phyloP scores from a whole-genome alignment of 441 rosid genomes.

The Lepidium campestre region DNA sequence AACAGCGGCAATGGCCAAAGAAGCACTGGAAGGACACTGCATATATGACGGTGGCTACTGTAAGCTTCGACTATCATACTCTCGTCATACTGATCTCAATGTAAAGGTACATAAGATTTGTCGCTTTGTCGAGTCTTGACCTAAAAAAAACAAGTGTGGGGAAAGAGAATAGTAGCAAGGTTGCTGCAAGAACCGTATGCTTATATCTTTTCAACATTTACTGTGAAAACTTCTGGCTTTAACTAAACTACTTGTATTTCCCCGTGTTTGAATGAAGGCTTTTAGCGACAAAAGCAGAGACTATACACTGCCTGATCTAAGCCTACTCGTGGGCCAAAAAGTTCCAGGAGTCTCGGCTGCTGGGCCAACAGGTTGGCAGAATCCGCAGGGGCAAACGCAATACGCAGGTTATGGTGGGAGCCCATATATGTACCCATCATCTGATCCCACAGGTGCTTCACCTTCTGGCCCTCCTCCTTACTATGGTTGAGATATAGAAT shows the following conservation, averaged over 20 bases:
- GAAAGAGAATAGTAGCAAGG: slow-evolving; percentile 36
- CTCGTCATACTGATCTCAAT: slow-evolving; percentile 99
- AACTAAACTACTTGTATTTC: not conserved
- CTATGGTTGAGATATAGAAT: slow-evolving; percentile 16
- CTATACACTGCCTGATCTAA: slow-evolving; percentile 71
- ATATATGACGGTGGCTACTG: slow-evolving; percentile 99
- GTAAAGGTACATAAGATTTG: slow-evolving; percentile 87
- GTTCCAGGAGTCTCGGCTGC: slow-evolving; percentile 42
- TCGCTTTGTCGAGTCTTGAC: slow-evolving; percentile 59
- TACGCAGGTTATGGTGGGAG: slow-evolving; percentile 39
- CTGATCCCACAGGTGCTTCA: slow-evolving; percentile 24
- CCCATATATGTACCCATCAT: slow-evolving; percentile 37
- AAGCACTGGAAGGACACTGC: slow-evolving; percentile 98
- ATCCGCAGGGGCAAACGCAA: slow-evolving; percentile 40
- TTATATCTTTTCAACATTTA: slow-evolving; percentile 4
- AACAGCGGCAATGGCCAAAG: slow-evolving; percentile 84
- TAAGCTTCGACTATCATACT: slow-evolving; percentile 99
- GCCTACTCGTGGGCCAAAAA: slow-evolving; percentile 44
- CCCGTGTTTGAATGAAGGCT: slow-evolving; percentile 41
- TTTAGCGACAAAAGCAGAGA: slow-evolving; percentile 95
- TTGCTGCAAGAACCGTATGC: slow-evolving; percentile 48
- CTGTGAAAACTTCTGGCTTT: not conserved
- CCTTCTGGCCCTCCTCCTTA: slow-evolving; percentile 28
- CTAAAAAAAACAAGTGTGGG: slow-evolving; percentile 27
- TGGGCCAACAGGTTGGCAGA: slow-evolving; percentile 58